These are phyloP conservation scores for Carex scoparia DNA, from an alignment of 176 grass and related monocot species.

Conservation along the genomic window DNA sequence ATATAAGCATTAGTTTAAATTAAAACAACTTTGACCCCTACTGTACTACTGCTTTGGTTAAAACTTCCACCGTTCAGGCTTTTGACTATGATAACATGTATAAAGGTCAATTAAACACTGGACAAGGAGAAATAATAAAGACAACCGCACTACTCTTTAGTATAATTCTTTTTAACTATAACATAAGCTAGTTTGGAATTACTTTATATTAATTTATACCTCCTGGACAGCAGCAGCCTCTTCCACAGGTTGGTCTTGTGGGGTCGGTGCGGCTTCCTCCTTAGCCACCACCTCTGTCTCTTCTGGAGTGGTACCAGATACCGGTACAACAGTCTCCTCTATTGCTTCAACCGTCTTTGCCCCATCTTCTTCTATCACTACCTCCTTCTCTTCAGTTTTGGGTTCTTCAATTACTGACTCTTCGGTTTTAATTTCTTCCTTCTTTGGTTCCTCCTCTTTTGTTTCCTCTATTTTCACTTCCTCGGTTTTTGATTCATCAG, in stretches of 20 bases:
- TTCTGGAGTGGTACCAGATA: conserved; percentile 24
- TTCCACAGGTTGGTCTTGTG: not conserved
- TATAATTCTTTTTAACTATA: not conserved
- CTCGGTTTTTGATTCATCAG: conserved; percentile 5
- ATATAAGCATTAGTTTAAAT: not conserved
- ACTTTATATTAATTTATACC: not conserved
- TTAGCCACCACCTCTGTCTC: conserved; percentile 22
- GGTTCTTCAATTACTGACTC: conserved; percentile 15
- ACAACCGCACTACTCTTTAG: not conserved
- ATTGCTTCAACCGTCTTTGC: conserved; percentile 60
- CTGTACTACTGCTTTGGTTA: not conserved
- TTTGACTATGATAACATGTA: not conserved
- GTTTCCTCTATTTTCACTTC: conserved; percentile 40
- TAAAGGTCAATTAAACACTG: not conserved
- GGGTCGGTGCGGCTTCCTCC: conserved; percentile 14
- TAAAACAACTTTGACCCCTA: not conserved
- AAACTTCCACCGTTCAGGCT: not conserved
- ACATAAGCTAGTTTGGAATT: not conserved
- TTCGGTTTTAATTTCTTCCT: conserved; percentile 27
- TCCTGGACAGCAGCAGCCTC: conserved; percentile 14
- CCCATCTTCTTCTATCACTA: conserved; percentile 46
- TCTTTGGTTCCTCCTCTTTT: conserved; percentile 25
- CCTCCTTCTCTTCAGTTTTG: conserved; percentile 47
- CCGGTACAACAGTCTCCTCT: conserved; percentile 54
- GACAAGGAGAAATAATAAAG: not conserved